These are phyloP conservation scores for Mycena haematopus DNA, from an alignment of 768 basidiomycete genomes.

Conservation along the genomic window DNA sequence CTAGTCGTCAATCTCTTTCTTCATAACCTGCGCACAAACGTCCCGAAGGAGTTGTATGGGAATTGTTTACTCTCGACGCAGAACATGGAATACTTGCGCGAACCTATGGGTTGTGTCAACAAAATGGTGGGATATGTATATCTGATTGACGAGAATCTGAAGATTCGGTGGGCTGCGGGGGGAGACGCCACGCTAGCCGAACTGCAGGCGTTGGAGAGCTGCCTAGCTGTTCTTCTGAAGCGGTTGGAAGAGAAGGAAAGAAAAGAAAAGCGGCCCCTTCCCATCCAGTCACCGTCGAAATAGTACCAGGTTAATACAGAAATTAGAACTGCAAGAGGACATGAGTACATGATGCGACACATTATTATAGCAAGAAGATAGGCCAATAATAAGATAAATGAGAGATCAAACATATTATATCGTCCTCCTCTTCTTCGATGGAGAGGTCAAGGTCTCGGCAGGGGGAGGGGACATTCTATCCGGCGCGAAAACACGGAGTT, in stretches of 20 bases:
- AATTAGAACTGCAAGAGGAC: background rate
- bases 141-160: constrained; percentile 83
- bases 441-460: background rate
- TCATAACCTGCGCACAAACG: constrained; percentile 68
- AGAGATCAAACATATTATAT: constrained; percentile 14
- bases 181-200: constrained; percentile 84
- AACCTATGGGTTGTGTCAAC: constrained; percentile 88
- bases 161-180: constrained; percentile 92
- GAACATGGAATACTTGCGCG: constrained; percentile 85
- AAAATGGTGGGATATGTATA: constrained; percentile 92
- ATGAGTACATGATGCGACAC: constrained; percentile 3
- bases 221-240: constrained; percentile 71
- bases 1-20: constrained; percentile 87
- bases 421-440: constrained; percentile 17
- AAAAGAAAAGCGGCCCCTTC: constrained; percentile 28
- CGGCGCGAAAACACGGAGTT: constrained; percentile 15
- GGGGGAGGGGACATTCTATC: background rate
- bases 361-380: constrained; percentile 1
- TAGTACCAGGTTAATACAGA: background rate
- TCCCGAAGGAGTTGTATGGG: constrained; percentile 68
- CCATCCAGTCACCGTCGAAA: background rate
- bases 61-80: constrained; percentile 84
- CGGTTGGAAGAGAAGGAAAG: constrained; percentile 50
- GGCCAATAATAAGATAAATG: constrained; percentile 7
- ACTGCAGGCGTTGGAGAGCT: constrained; percentile 67